These are phyloP conservation scores for Ustilago tritici DNA, from an alignment of 1,284 basidiomycete species.

Conservation along the genomic window DNA sequence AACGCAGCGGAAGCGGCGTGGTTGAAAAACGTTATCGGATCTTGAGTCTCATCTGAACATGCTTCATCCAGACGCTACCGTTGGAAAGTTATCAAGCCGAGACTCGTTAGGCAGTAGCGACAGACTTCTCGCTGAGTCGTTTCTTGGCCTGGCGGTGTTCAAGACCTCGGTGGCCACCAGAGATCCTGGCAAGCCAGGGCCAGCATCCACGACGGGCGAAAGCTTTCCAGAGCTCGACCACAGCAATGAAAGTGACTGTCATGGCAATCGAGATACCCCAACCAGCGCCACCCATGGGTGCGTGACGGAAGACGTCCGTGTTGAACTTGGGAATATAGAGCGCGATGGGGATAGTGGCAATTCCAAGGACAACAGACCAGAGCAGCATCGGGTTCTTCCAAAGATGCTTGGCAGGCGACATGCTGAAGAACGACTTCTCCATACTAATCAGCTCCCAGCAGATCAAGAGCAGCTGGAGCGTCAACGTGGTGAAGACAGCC, in stretches of 20 bases:
- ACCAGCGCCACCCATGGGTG: slow-evolving; percentile 51
- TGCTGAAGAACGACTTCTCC: slow-evolving; percentile 58
- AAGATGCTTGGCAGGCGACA: slow-evolving; percentile 55
- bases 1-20: slow-evolving; percentile 8
- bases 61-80: neutral
- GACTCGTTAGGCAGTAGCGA: slow-evolving; percentile 10
- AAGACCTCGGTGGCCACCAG: slow-evolving; percentile 56
- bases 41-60: neutral
- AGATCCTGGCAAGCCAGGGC: slow-evolving; percentile 60
- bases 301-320: slow-evolving; percentile 60
- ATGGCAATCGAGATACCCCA: slow-evolving; percentile 62
- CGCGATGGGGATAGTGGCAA: slow-evolving; percentile 58
- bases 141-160: slow-evolving; percentile 41
- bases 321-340: slow-evolving; percentile 65
- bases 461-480: slow-evolving; percentile 59
- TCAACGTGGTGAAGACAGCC: slow-evolving; percentile 60
- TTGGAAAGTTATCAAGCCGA: neutral
- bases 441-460: slow-evolving; percentile 64
- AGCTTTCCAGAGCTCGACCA: slow-evolving; percentile 62
- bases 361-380: slow-evolving; percentile 58
- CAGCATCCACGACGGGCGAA: slow-evolving; percentile 55
- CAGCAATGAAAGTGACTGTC: slow-evolving; percentile 45
- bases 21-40: neutral
- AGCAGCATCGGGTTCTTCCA: slow-evolving; percentile 61
- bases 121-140: slow-evolving; percentile 15